Percentiles rank a stretch among this genome's conserved stretches.
phyloP scores from a whole-genome alignment of 306 rosid genomes.

The Canavalia gladiata region DNA sequence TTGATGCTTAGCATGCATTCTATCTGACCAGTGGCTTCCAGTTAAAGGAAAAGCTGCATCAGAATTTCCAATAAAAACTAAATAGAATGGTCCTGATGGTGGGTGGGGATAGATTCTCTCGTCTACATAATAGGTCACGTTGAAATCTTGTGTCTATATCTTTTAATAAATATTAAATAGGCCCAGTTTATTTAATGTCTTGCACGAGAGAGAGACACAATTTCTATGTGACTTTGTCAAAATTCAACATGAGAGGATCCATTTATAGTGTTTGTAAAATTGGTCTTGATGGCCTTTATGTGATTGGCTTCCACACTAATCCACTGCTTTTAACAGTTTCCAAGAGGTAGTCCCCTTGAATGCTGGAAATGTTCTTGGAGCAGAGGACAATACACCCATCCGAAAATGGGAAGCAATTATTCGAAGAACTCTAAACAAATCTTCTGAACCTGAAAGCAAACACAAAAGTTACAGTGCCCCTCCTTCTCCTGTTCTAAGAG shows the following conservation, averaged over 20 bases:
- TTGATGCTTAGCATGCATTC: not conserved
- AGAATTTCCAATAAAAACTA: not conserved
- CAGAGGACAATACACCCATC: conserved; percentile 85
- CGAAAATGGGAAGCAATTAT: conserved; percentile 91
- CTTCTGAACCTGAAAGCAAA: conserved; percentile 64
- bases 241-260: not conserved
- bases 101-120: not conserved
- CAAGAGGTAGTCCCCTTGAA: conserved; percentile 96
- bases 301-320: conserved; percentile 30
- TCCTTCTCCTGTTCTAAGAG: conserved; percentile 70
- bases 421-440: conserved; percentile 78
- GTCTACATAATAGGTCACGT: not conserved
- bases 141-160: not conserved
- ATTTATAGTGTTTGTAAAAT: conserved; percentile 25
- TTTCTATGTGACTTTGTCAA: not conserved
- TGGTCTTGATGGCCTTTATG: conserved; percentile 33
- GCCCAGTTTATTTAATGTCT: not conserved
- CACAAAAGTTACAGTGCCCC: conserved; percentile 83
- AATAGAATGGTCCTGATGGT: not conserved
- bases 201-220: not conserved
- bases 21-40: not conserved
- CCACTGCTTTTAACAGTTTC: conserved; percentile 62
- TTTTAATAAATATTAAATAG: not conserved
- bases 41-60: not conserved
- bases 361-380: conserved; percentile 97